Percentiles rank a stretch among this genome's conserved stretches.
phyloP scores from a whole-genome alignment of 179 eudicot genomes.

The Beta corolliflora region DNA sequence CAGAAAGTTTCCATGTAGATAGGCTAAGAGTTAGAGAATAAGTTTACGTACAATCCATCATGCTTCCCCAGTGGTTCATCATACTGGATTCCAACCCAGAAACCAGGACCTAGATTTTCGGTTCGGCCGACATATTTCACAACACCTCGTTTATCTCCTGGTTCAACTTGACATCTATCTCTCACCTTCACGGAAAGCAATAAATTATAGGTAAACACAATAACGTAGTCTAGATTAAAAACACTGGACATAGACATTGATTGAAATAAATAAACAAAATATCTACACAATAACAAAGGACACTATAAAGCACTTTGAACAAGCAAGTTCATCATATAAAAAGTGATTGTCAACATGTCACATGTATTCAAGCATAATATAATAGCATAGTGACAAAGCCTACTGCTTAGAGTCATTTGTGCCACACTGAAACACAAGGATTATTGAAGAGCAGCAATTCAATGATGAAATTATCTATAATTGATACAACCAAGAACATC shows the following conservation, averaged over 20 bases:
- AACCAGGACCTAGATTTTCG: conserved; percentile 72
- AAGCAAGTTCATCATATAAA: not conserved
- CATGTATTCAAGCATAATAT: not conserved
- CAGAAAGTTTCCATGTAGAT: conserved; percentile 11
- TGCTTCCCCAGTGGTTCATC: conserved; percentile 96
- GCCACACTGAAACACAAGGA: not conserved
- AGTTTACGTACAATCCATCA: conserved; percentile 73
- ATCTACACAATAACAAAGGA: too few relatives aligned
- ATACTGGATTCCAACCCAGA: conserved; percentile 90
- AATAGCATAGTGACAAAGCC: not conserved
- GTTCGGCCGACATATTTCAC: conserved; percentile 40
- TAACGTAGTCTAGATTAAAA: not conserved
- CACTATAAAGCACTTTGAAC: not conserved
- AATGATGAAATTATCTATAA: not conserved
- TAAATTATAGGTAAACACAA: not conserved
- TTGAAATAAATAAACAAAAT: not conserved
- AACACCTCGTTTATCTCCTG: conserved; percentile 89
- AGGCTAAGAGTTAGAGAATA: conserved; percentile 8
- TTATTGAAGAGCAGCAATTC: not conserved
- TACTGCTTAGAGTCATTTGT: not conserved
- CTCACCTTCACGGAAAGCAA: conserved; percentile 32
- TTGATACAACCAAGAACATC: too few relatives aligned
- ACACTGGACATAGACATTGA: not conserved
- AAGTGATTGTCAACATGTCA: not conserved
- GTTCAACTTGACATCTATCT: conserved; percentile 45